Evolutionary conservation across 257 asterid species (phyloP), one percentile per base, ranked within the genome.

Genomic region (Nicotiana sylvestris): DNA sequence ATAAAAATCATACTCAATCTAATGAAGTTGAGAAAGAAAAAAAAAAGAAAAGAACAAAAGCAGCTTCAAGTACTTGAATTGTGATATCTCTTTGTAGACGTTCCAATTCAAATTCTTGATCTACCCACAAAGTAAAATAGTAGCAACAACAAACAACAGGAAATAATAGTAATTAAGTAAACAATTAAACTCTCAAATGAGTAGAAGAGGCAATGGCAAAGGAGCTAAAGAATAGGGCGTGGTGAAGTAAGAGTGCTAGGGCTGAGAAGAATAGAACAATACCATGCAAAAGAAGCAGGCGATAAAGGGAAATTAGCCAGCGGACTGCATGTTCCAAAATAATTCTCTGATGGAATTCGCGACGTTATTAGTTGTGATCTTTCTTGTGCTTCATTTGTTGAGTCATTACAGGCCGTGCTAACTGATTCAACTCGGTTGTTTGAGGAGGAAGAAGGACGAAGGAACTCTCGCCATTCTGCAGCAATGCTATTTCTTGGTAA

Each of bases 201-300:
- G 10, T 46, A 43, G 79, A 32, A 37, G 43, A 6, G 29, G 29
- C 53, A 1, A 56, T 16, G 62, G 62, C 0, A 49, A 17, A 5
- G 5, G 32, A 69, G 77, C 32, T 10, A 56, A n/a, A 32, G 49
- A 60, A 78, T 25, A 1, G 69, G 12, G 13, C 81, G 82, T 10
- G 86, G 84, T 60, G 89, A 51, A 9, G 91, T 81, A 29, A 89
- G 86, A 2, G 89, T 86, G 39, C 87, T 80, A 0, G 98, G 97
- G 66, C 95, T 93, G 49, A 89, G 79, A 7, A 93, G 89, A 64
- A 92, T 82, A 11, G 97, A 90, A 1, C 94, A 91, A 81, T 91
- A 91, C 98, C 97, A 94, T 3, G 89, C 88, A 66, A 89, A 79
- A 5, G 91, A 86, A 1, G 97, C 84, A 1, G 98, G 97, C 0